Conservation (phyloP, 345 rosid species). For the Pistacia vera region DNA sequence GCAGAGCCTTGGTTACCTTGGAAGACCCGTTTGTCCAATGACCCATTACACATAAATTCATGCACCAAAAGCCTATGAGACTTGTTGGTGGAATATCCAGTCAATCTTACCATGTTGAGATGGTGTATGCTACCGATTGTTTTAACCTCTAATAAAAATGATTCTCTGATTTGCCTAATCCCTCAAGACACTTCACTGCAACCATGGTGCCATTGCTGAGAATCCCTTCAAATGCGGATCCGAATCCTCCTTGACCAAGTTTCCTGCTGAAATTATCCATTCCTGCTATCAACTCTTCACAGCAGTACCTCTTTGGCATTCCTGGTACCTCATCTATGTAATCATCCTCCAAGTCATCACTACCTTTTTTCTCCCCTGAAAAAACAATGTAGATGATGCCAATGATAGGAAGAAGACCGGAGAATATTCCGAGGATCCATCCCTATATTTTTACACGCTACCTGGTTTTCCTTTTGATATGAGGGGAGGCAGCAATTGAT, state of each 20-base stretch:
- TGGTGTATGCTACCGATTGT: not conserved
- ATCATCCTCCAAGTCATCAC: not conserved
- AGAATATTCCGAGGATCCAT: not conserved
- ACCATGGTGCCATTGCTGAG: not conserved
- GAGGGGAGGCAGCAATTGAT: too few relatives aligned
- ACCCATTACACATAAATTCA: not conserved
- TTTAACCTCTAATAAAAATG: not conserved
- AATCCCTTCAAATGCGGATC: not conserved
- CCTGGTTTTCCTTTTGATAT: not conserved
- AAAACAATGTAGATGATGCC: not conserved
- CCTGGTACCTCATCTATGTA: not conserved
- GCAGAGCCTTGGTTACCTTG: not conserved
- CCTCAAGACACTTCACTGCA: not conserved
- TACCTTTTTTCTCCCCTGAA: not conserved
- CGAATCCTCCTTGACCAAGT: not conserved
- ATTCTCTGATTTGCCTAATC: not conserved
- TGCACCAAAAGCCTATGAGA: not conserved
- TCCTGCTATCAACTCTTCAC: not conserved
- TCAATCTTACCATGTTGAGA: not conserved
- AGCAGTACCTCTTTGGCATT: not conserved
- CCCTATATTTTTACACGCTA: not conserved
- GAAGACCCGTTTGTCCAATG: slow-evolving; percentile 1
- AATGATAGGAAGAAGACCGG: not conserved
- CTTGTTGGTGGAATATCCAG: not conserved
- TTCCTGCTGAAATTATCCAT: not conserved